phyloP scores from a whole-genome alignment of 257 asterid genomes.

The Rauvolfia tetraphylla region DNA sequence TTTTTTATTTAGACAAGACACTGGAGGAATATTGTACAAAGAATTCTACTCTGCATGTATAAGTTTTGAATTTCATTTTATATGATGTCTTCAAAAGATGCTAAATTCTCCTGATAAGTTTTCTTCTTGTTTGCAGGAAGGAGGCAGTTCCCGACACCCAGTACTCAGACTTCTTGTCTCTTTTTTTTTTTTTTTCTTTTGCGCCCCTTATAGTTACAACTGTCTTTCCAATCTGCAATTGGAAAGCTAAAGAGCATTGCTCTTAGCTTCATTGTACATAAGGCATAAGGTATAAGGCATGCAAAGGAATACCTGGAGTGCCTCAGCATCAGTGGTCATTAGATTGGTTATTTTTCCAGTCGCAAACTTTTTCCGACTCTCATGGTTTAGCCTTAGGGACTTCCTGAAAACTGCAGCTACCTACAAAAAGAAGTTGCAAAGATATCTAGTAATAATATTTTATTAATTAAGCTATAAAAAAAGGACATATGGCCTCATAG shows the following conservation, averaged over 20 bases:
- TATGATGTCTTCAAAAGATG: not conserved
- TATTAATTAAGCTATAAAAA: not conserved
- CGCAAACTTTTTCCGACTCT: slow-evolving; percentile 64
- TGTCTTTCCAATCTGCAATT: not conserved
- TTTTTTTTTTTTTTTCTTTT: not conserved
- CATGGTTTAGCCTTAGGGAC: slow-evolving; percentile 77
- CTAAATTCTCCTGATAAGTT: not conserved
- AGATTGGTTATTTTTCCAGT: slow-evolving; percentile 81
- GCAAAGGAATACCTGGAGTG: slow-evolving; percentile 60
- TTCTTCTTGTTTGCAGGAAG: not conserved
- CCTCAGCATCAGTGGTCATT: slow-evolving; percentile 88
- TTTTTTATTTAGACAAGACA: no score
- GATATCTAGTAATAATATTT: not conserved
- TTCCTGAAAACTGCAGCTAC: slow-evolving; percentile 80
- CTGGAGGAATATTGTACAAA: no score
- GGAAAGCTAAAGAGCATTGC: not conserved
- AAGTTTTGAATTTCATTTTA: no score
- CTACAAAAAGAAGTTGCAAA: slow-evolving; percentile 29
- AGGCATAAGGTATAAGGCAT: not conserved
- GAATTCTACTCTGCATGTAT: no score
- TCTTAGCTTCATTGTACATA: no score
- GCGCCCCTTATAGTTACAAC: not conserved
- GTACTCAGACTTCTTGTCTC: not conserved
- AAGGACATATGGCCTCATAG: not conserved
- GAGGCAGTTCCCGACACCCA: not conserved